Evolutionary conservation across 1,284 basidiomycete species (phyloP).

Genomic region (Anthracocystis walkeri): DNA sequence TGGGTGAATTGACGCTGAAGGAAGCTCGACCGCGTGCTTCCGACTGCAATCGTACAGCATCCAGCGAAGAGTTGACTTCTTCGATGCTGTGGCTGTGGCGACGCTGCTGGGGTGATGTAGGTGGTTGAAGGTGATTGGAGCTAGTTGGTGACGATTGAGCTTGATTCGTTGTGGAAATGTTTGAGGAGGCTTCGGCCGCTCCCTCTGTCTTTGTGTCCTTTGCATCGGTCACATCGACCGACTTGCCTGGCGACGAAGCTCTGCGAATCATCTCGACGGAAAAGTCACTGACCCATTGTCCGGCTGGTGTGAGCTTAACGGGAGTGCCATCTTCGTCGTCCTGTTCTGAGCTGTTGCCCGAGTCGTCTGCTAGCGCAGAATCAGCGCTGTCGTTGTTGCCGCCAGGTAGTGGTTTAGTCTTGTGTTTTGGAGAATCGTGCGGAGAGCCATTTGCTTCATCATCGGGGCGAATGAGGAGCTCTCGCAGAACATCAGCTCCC

Average conservation of each 20-base stretch:
- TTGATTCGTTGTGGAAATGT: not conserved
- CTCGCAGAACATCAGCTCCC: conserved; percentile 75
- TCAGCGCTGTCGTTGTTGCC: conserved; percentile 22
- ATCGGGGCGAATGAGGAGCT: conserved; percentile 69
- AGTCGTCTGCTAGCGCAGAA: conserved; percentile 39
- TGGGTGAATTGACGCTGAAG: conserved; percentile 15
- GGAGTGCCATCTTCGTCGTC: conserved; percentile 7
- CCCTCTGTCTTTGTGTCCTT: not conserved
- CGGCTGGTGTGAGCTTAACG: conserved; percentile 39
- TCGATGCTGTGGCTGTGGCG: conserved; percentile 33
- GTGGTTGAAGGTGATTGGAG: conserved; percentile 17
- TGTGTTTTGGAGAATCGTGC: conserved; percentile 10
- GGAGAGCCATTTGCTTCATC: conserved; percentile 12
- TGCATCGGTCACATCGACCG: not conserved
- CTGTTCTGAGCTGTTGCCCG: conserved; percentile 41
- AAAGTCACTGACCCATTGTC: conserved; percentile 49
- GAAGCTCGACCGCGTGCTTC: conserved; percentile 23
- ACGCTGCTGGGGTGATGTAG: conserved; percentile 28
- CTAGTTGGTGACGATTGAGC: not conserved
- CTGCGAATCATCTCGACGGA: conserved; percentile 45
- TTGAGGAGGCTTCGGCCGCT: not conserved
- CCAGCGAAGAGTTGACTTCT: conserved; percentile 12
- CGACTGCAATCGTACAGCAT: conserved; percentile 12
- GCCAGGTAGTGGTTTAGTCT: conserved; percentile 15
- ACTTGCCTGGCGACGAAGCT: conserved; percentile 20